A percentile compares a stretch with the other conserved stretches of the same genome.
Conservation (phyloP, 1,284 basidiomycete species). For the Moesziomyces globuligerus region DNA sequence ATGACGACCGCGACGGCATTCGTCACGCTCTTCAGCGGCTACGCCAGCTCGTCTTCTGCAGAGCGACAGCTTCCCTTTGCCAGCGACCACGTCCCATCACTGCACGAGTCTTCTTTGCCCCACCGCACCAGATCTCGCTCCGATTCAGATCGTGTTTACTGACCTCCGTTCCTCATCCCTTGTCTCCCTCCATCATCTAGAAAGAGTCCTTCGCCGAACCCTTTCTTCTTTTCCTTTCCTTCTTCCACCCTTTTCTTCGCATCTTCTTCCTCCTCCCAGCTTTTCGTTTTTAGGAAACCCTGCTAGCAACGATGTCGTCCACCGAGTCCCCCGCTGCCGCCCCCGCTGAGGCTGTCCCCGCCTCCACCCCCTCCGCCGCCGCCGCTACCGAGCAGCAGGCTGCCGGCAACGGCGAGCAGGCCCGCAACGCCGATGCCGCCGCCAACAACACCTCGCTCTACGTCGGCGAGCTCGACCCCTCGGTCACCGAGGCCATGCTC, state of each 20-base stretch:
- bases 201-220: constrained; percentile 30
- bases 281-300: constrained; percentile 16
- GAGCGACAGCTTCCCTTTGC: no score
- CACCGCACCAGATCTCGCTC: no score
- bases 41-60: neutral
- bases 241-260: neutral
- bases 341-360: constrained; percentile 49
- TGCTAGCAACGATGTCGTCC: constrained; percentile 50
- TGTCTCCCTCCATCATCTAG: constrained; percentile 2
- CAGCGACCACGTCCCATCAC: no score
- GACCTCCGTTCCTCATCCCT: constrained; percentile 4
- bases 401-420: constrained; percentile 46
- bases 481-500: constrained; percentile 98
- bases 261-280: constrained; percentile 1
- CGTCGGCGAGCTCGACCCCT: constrained; percentile 97
- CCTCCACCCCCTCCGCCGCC: constrained; percentile 32
- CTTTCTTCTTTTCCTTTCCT: constrained; percentile 30
- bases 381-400: constrained; percentile 60
- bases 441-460: constrained; percentile 81
- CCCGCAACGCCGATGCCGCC: constrained; percentile 33
- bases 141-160: constrained; percentile 1
- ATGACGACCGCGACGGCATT: neutral
- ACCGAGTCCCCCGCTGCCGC: constrained; percentile 49
- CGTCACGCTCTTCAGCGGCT: neutral
- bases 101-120: no score